Conservation (phyloP, 2,329 filamentous ascomycete genomes). For the Leptosphaerulina australis region DNA sequence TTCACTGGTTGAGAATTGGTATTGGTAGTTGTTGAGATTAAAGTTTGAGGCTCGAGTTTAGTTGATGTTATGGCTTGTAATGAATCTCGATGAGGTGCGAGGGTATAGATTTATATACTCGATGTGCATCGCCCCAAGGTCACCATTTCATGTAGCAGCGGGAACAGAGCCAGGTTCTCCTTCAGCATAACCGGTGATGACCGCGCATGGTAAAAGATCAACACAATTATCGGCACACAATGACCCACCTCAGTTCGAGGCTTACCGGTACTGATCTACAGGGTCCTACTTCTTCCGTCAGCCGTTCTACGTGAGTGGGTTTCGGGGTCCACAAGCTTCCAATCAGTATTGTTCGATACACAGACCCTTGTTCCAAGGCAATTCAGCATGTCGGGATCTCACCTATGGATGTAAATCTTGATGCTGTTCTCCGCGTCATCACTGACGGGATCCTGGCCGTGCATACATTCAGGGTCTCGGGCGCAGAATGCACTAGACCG, state of each 20-base stretch:
- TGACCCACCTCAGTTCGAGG: slow-evolving; percentile 26
- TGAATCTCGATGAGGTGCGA: slow-evolving; percentile 2
- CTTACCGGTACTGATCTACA: slow-evolving; percentile 39
- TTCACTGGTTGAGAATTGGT: neutral
- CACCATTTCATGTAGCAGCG: slow-evolving; percentile 19
- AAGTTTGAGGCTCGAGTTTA: neutral
- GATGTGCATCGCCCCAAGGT: slow-evolving; percentile 1
- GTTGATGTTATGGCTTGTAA: slow-evolving; percentile 2
- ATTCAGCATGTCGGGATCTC: slow-evolving; percentile 5
- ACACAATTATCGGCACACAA: slow-evolving; percentile 25
- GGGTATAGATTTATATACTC: slow-evolving; percentile 31
- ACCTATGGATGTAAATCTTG: slow-evolving; percentile 12
- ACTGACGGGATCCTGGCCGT: slow-evolving; percentile 23
- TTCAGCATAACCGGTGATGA: slow-evolving; percentile 15
- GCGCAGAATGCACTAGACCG: slow-evolving; percentile 20
- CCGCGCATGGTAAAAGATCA: slow-evolving; percentile 34
- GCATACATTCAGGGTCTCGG: slow-evolving; percentile 23
- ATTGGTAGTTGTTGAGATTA: neutral
- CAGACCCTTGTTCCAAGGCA: slow-evolving; percentile 16
- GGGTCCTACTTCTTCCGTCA: slow-evolving; percentile 35
- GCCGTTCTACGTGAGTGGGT: neutral
- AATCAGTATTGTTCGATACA: slow-evolving; percentile 23
- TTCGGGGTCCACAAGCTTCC: slow-evolving; percentile 4
- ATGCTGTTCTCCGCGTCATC: slow-evolving; percentile 21
- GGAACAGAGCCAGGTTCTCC: slow-evolving; percentile 13